These are phyloP conservation scores for Boletus reticuloceps DNA, from an alignment of 768 basidiomycete species.

Conservation along the genomic window DNA sequence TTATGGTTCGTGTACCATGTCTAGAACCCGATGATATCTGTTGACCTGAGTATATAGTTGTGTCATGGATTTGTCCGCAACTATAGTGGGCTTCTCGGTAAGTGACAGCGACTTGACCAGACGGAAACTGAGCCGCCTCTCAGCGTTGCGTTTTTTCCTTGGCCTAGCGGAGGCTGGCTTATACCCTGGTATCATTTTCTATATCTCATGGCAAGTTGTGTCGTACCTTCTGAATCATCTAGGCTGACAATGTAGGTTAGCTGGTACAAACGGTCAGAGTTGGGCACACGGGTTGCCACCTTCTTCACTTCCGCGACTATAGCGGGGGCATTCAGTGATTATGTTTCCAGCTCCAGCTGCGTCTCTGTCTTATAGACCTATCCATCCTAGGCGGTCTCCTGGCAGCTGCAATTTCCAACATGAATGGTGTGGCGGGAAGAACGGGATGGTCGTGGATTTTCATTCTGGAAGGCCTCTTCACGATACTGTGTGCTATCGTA, in stretches of 20 bases:
- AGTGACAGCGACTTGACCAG: slow-evolving; percentile 15
- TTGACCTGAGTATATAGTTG: slow-evolving; percentile 37
- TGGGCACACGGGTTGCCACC: slow-evolving; percentile 65
- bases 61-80: slow-evolving; percentile 61
- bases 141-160: slow-evolving; percentile 61
- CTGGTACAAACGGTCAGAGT: slow-evolving; percentile 80
- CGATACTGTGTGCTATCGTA: slow-evolving; percentile 52
- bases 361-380: neutral
- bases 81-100: slow-evolving; percentile 62
- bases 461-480: slow-evolving; percentile 71
- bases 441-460: slow-evolving; percentile 73
- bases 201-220: slow-evolving; percentile 50
- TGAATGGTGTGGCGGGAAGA: slow-evolving; percentile 65
- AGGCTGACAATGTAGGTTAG: slow-evolving; percentile 29
- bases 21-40: neutral
- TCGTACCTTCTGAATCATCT: neutral
- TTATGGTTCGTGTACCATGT: slow-evolving; percentile 34
- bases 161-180: slow-evolving; percentile 53
- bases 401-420: slow-evolving; percentile 64
- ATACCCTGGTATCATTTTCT: slow-evolving; percentile 56
- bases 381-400: slow-evolving; percentile 51
- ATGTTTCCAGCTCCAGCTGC: neutral
- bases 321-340: slow-evolving; percentile 70
- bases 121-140: neutral
- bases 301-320: slow-evolving; percentile 83